phyloP scores from a whole-genome alignment of 2,329 filamentous ascomycete species.

The Fusarium udum region DNA sequence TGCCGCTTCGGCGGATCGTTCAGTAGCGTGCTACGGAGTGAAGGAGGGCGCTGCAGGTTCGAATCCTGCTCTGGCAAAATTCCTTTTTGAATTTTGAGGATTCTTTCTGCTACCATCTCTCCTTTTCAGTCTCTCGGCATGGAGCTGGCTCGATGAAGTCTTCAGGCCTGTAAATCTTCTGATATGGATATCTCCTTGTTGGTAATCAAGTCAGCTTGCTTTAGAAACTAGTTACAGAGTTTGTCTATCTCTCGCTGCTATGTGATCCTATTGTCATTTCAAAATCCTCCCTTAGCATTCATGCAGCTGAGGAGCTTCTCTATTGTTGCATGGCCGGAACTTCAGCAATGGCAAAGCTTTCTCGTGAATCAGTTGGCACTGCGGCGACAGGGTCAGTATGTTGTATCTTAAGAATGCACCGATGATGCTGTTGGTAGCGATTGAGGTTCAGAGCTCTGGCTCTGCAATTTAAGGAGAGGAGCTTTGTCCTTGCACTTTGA shows the following conservation, averaged over 20 bases:
- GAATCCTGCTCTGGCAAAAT: neutral
- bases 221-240: neutral
- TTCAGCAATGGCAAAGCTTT: neutral
- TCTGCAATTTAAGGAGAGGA: neutral
- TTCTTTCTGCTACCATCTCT: accelerated
- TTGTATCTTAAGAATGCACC: neutral
- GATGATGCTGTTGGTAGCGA: neutral
- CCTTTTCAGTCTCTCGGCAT: neutral
- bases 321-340: too few species aligned
- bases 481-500: neutral
- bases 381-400: neutral
- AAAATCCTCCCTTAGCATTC: neutral
- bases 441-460: neutral
- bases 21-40: neutral
- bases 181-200: neutral
- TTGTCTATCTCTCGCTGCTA: neutral
- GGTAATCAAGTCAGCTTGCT: neutral
- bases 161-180: neutral
- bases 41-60: neutral
- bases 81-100: neutral
- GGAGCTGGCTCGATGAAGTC: neutral
- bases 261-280: neutral
- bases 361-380: neutral
- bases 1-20: accelerated
- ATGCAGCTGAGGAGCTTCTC: neutral